Base-by-base conservation (phyloP, 345 rosid species). In the Isatis tinctoria region DNA sequence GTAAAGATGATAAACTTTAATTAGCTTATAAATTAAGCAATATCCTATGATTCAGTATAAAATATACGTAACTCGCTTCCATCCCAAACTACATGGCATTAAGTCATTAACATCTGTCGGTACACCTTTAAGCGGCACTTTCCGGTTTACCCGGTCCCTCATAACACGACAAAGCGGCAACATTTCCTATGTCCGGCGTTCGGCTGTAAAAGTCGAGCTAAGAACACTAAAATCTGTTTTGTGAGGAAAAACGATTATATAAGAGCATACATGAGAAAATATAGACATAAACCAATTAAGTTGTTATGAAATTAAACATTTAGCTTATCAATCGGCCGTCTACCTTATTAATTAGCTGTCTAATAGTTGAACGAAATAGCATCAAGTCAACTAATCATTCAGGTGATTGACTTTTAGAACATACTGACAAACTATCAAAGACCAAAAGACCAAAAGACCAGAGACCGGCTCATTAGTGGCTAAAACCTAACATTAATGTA, bases 141-240 rank as follows among this genome's bases (percentile, higher is more conserved):
- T 65, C 69, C 48, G 27, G 72, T 52, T 37, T 67, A 52, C 9
- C 48, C 49, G 61, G 61, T 24, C 49, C 48, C n/a, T 14, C 6
- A 39, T 8, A 36, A 53, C 27, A 39, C 12, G 72, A 67, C 62
- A 53, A 22, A 53, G 17, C 39, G 16, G 48, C 51, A 53, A 37
- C 61, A 37, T 37, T 53, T 67, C 51, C 62, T 1, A 39, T 53
- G 62, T 67, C 51, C 51, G 72, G 68, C 68, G 40, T 63, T 41
- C 68, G 68, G 72, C 72, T 37, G 26, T 47, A 47, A 40, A 47
- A 47, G 41, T 65, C 69, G 18, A 28, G 11, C 28, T 17, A 44
- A 64, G 16, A 44, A 36, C 63, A 17, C 63, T 58, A 33, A 4
- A 32, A 5, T 59, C 9, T 28, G 60, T 54, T 54, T 28, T 27